A percentile compares a stretch with the other conserved stretches of the same genome.
phyloP scores from a whole-genome alignment of 2,329 filamentous ascomycete species.

The Talaromyces sp. region DNA sequence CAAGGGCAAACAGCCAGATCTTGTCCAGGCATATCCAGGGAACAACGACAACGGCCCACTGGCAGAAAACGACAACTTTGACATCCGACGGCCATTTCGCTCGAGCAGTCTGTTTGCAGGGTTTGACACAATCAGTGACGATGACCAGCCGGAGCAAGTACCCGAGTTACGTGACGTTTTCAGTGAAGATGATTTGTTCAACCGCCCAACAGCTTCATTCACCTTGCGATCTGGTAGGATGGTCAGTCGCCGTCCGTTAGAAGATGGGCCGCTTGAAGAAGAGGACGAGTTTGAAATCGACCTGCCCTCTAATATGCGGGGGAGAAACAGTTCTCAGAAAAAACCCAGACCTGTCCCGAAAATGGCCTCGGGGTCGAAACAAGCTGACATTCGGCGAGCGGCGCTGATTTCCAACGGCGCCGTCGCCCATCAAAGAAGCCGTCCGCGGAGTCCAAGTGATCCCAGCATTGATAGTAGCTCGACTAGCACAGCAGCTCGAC shows the following conservation, averaged over 20 bases:
- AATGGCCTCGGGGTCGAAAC: conserved; percentile 38
- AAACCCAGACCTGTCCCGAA: conserved; percentile 33
- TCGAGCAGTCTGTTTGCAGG: conserved; percentile 83
- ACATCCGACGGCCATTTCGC: conserved; percentile 63
- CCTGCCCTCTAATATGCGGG: conserved; percentile 11
- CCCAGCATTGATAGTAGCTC: conserved; percentile 37
- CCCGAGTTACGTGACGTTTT: conserved; percentile 26
- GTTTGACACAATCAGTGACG: conserved; percentile 64
- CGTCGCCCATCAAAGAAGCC: conserved; percentile 59
- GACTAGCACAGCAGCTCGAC: conserved; percentile 20
- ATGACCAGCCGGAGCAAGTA: conserved; percentile 24
- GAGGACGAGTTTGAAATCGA: conserved; percentile 30
- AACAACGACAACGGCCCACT: conserved; percentile 77
- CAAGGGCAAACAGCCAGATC: conserved; percentile 27
- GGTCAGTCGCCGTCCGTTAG: conserved; percentile 29
- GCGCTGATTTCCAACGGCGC: conserved; percentile 77
- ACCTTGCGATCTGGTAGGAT: conserved; percentile 37
- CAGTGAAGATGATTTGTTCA: conserved; percentile 40
- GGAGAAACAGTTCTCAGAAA: conserved; percentile 12
- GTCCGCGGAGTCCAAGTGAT: conserved; percentile 48
- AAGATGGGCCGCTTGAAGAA: conserved; percentile 29
- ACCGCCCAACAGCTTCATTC: conserved; percentile 39
- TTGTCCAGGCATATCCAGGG: conserved; percentile 64
- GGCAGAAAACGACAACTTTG: conserved; percentile 51
- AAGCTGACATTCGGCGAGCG: conserved; percentile 65